A percentile compares a stretch with the other conserved stretches of the same genome.
Conservation (phyloP, 768 basidiomycete species). For the Boletus rubescentipes region DNA sequence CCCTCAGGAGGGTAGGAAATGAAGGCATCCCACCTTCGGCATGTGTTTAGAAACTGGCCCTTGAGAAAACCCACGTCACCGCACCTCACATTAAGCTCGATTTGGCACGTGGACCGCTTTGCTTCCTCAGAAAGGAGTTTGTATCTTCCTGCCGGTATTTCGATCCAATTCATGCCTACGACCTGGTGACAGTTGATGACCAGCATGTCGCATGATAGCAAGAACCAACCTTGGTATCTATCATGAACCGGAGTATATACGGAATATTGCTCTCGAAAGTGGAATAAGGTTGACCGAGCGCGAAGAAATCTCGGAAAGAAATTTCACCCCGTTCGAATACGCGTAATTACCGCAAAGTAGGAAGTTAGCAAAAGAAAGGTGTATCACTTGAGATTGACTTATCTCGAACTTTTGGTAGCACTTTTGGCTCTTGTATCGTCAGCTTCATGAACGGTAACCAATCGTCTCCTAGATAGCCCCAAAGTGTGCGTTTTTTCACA, state of each 20-base stretch:
- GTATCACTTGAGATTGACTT: slow-evolving; percentile 41
- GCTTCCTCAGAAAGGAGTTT: slow-evolving; percentile 51
- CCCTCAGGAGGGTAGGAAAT: slow-evolving; percentile 92
- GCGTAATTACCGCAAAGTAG: slow-evolving; percentile 39
- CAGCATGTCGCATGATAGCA: background rate
- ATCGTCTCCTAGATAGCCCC: slow-evolving; percentile 88
- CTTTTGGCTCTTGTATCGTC: slow-evolving; percentile 67
- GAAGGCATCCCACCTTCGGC: slow-evolving; percentile 72
- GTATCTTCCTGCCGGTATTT: slow-evolving; percentile 84
- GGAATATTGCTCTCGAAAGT: slow-evolving; percentile 96
- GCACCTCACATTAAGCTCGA: slow-evolving; percentile 80
- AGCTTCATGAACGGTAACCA: slow-evolving; percentile 82
- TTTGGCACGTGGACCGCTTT: slow-evolving; percentile 81
- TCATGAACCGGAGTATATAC: slow-evolving; percentile 94
- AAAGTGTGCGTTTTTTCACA: slow-evolving; percentile 68
- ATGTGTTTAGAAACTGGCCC: slow-evolving; percentile 4
- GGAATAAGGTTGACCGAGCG: slow-evolving; percentile 43
- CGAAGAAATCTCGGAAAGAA: slow-evolving; percentile 59
- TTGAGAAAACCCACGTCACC: slow-evolving; percentile 14
- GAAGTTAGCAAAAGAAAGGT: slow-evolving; percentile 12
- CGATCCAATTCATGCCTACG: slow-evolving; percentile 99
- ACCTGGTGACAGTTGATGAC: slow-evolving; percentile 48
- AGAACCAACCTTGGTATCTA: slow-evolving; percentile 78
- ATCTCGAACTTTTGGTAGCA: slow-evolving; percentile 90
- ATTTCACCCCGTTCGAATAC: slow-evolving; percentile 76